Conservation (phyloP, 2,329 filamentous ascomycete species). For the Zymoseptoria ardabiliae region DNA sequence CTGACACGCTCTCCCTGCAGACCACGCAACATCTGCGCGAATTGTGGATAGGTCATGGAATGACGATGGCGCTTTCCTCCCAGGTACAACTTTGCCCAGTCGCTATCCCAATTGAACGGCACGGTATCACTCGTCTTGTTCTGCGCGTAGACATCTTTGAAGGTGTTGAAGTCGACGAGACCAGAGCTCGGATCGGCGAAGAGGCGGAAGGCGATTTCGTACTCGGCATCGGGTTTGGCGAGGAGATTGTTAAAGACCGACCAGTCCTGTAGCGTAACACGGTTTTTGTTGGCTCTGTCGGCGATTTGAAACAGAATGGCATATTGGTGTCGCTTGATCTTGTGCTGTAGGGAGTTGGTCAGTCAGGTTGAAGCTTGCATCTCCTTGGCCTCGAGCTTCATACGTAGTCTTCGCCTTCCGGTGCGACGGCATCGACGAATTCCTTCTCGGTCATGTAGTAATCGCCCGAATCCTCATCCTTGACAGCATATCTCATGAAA, state of each 20-base stretch:
- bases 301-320: slow-evolving; percentile 87
- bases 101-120: slow-evolving; percentile 93
- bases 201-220: slow-evolving; percentile 95
- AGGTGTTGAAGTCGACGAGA: slow-evolving; percentile 80
- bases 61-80: slow-evolving; percentile 82
- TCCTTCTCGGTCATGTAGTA: slow-evolving; percentile 74
- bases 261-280: slow-evolving; percentile 78
- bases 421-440: slow-evolving; percentile 86
- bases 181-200: slow-evolving; percentile 84
- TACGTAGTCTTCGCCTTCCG: slow-evolving; percentile 81
- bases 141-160: slow-evolving; percentile 74
- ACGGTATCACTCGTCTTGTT: slow-evolving; percentile 82
- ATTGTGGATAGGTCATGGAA: slow-evolving; percentile 89
- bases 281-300: slow-evolving; percentile 67
- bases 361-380: not conserved
- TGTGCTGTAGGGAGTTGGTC: slow-evolving; percentile 57
- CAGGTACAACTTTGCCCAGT: slow-evolving; percentile 93
- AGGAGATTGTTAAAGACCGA: slow-evolving; percentile 89
- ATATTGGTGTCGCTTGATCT: slow-evolving; percentile 95
- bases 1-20: slow-evolving; percentile 92
- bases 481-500: slow-evolving; percentile 69
- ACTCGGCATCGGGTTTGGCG: slow-evolving; percentile 90
- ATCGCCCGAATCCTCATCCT: slow-evolving; percentile 69
- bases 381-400: slow-evolving; percentile 11
- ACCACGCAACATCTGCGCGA: slow-evolving; percentile 94